Evolutionary conservation across 495 filamentous ascomycete genomes (phyloP), one percentile per base, ranked within the genome.

Genomic region (Hypoxylon lienhwacheense): DNA sequence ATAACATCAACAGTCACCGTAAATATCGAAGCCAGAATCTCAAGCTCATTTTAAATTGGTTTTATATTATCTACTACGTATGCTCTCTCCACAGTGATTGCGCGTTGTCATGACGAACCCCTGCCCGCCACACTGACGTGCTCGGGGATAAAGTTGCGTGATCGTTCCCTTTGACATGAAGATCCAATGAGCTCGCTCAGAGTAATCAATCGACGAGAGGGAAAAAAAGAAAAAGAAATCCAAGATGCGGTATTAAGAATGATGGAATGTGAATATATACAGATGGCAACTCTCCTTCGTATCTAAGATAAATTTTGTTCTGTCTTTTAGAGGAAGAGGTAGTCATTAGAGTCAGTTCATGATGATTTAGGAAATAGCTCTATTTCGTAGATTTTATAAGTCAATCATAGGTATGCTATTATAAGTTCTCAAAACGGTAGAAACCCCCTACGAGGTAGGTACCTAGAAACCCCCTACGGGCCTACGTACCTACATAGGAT

Each of bases 101-200:
- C 48, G 48, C 24, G 36, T 42, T 35, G 26, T 15, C 43, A 34
- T 26, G 35, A 37, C 41, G 14, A 25, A 12, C 21, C 41, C 47
- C 40, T 58, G 54, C 54, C 51, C 41, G 54, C 21, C 16, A 35
- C 29, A 43, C 36, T 59, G 55, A 59, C 55, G 55, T 59, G 48
- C 55, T 59, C 31, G 36, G 42, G 2, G 43, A 53, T 43, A 41
- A 53, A 47, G 44, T 59, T 59, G 55, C 55, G 55, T 59, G 48
- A 59, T 59, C 25, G 55, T 31, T 12, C 5, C 17, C 43, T 29
- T 20, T 1, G 25, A n/a, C 21, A n/a, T 26, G 21, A 1, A 22
- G 55, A 47, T 43, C 55, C 48, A 59, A 53, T 59, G 35, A 48
- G 55, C 41, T 43, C n/a, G 29, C 34, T 26, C 43, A 29, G 36